phyloP scores from a whole-genome alignment of 140 eudicot genomes.

The Senecio squalidus region DNA sequence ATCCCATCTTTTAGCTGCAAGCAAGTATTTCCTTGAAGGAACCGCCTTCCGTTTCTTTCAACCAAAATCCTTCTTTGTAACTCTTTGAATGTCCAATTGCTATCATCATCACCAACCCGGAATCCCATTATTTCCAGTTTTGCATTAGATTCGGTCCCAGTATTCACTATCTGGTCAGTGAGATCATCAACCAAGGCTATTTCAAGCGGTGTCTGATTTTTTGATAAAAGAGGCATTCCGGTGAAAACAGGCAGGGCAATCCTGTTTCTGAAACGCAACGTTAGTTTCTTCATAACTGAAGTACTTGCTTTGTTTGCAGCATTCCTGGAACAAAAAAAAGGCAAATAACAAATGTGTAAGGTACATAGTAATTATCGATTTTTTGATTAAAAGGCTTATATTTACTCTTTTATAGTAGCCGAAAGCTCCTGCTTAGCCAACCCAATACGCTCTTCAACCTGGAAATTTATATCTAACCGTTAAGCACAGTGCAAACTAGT shows the following conservation, averaged over 20 bases:
- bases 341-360: too few relatives aligned
- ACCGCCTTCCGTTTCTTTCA: slow-evolving; percentile 33
- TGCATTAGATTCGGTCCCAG: slow-evolving; percentile 46
- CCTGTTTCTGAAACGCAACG: slow-evolving; percentile 32
- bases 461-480: slow-evolving; percentile 13
- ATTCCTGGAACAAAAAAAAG: slow-evolving; percentile 22
- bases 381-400: neutral
- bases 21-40: slow-evolving; percentile 37
- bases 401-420: slow-evolving; percentile 26
- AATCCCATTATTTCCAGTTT: slow-evolving; percentile 38
- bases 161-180: slow-evolving; percentile 31
- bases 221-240: slow-evolving; percentile 38
- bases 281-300: slow-evolving; percentile 20
- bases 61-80: slow-evolving; percentile 25
- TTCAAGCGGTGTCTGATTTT: slow-evolving; percentile 20
- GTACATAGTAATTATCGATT: neutral
- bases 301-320: slow-evolving; percentile 1
- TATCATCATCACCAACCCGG: slow-evolving; percentile 36
- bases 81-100: slow-evolving; percentile 24
- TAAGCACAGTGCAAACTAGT: neutral
- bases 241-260: slow-evolving; percentile 26
- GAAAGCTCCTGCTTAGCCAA: slow-evolving; percentile 16
- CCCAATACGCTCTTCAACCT: slow-evolving; percentile 39
- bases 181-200: slow-evolving; percentile 43
- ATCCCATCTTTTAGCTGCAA: slow-evolving; percentile 45